phyloP scores from a whole-genome alignment of 768 basidiomycete species.

The Antrodiella citrinella region DNA sequence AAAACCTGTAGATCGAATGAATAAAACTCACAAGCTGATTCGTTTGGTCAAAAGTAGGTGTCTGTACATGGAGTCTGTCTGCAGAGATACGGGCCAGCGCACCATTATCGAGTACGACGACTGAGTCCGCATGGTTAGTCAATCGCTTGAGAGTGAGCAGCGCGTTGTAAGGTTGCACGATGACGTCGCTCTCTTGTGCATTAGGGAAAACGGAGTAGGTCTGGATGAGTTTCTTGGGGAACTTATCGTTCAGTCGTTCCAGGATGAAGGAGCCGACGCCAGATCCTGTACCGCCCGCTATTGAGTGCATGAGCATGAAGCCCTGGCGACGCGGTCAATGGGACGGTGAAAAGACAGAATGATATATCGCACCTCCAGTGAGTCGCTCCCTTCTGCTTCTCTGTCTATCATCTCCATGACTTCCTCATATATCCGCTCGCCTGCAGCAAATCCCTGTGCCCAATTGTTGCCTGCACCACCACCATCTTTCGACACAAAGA shows the following conservation, averaged over 20 bases:
- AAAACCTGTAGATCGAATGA: neutral
- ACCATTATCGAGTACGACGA: conserved; percentile 95
- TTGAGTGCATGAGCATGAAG: conserved; percentile 98
- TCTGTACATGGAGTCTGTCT: conserved; percentile 83
- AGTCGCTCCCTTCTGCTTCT: conserved; percentile 96
- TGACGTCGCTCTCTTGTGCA: conserved; percentile 88
- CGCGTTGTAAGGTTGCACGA: conserved; percentile 98
- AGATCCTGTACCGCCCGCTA: conserved; percentile 97
- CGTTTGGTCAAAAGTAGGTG: conserved; percentile 83
- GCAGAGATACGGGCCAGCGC: conserved; percentile 89
- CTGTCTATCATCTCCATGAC: conserved; percentile 99
- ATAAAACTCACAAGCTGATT: conserved; percentile 82
- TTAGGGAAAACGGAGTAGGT: conserved; percentile 99
- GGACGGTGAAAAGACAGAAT: neutral
- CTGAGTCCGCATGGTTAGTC: conserved; percentile 93
- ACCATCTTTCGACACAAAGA: conserved; percentile 91
- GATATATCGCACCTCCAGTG: conserved; percentile 64
- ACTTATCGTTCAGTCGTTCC: conserved; percentile 93
- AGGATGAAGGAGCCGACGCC: conserved; percentile 97
- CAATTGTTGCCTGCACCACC: conserved; percentile 99
- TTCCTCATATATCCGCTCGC: conserved; percentile 90
- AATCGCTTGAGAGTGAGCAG: conserved; percentile 87
- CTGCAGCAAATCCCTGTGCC: conserved; percentile 90
- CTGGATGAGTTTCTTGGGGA: conserved; percentile 98
- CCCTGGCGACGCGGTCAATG: conserved; percentile 46